Base-by-base conservation (phyloP, 1,284 basidiomycete species). In the Pseudozyma hubeiensis region DNA sequence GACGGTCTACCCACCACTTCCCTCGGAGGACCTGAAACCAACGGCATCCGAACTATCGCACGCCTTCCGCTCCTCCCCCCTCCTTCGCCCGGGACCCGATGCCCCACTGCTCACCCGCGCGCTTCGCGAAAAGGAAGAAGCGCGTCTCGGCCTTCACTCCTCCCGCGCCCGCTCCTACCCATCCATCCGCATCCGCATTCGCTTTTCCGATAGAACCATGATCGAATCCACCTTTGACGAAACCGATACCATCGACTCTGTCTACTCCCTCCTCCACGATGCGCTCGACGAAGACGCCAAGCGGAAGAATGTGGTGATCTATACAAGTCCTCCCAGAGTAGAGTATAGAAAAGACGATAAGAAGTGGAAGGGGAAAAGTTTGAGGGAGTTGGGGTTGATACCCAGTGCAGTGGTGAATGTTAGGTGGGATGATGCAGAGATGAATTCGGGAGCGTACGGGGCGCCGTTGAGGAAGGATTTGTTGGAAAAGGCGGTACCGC, bases 201-300 rank as follows among this genome's bases (percentile, higher is more conserved):
- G 89, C 70, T 95, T 95, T 82, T 87, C 89, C 33, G 92, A 94
- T 84, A 88, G 91, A 46, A 92, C 90, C 5, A 90, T 91, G 81
- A 87, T 96, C n/a, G 93, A 96, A 85, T 90, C 89, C 72, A 85
- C 86, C 0, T 94, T 95, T 78, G 87, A 89, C 0, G 92, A 92
- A 6, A 88, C 88, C 0, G 89, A 90, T 81, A 92, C 91, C 80
- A 93, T 95, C 61, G 88, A 88, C 53, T 87, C 89, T 3, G 88
- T 95, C 3, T 95, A 95, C 82, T 90, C 90, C 4, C 93, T 95
- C 75, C 91, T 94, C 46, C 88, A 91, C 24, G 85, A 87, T n/a
- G 88, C 88, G 24, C 85, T 95, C 44, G 86, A 88, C 40, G 91
- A 92, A 52, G 90, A 91, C 67, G 88, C 90, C 35, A 90, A 90